Percentiles rank a stretch among this genome's conserved stretches.
phyloP scores from a whole-genome alignment of 495 filamentous ascomycete species.

The Penicillium diatomitis region DNA sequence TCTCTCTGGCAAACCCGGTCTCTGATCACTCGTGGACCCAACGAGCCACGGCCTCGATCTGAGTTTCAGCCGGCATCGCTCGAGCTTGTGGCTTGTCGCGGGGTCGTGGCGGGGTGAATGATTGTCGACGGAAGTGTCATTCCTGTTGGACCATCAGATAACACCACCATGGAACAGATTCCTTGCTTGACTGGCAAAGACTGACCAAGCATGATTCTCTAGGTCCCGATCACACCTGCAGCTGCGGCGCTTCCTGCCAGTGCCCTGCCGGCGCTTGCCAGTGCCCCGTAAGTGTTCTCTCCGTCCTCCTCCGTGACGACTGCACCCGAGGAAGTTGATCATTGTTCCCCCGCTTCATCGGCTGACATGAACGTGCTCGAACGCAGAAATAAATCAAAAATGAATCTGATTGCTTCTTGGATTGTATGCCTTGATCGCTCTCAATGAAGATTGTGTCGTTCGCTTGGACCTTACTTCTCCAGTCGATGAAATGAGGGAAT shows the following conservation, averaged over 20 bases:
- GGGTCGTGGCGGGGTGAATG: constrained; percentile 19
- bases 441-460: no score
- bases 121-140: no score
- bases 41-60: background rate
- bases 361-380: background rate
- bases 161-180: no score
- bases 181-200: no score
- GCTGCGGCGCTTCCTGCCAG: constrained; percentile 38
- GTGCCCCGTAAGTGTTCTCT: constrained; percentile 29
- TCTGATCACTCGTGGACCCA: background rate
- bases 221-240: constrained; percentile 36
- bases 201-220: background rate
- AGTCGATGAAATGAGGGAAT: no score
- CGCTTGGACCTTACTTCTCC: no score
- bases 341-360: no score
- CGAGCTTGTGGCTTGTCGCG: constrained; percentile 5
- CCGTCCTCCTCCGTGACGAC: background rate
- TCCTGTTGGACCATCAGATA: no score
- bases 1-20: background rate
- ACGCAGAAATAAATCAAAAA: constrained; percentile 22
- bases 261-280: constrained; percentile 38
- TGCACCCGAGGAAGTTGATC: no score
- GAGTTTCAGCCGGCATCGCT: background rate
- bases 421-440: no score
- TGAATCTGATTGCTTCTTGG: background rate